Percentiles rank a stretch among this genome's conserved stretches.
Conservation (phyloP, 2,329 filamentous ascomycete species). For the Aspergillus latus region DNA sequence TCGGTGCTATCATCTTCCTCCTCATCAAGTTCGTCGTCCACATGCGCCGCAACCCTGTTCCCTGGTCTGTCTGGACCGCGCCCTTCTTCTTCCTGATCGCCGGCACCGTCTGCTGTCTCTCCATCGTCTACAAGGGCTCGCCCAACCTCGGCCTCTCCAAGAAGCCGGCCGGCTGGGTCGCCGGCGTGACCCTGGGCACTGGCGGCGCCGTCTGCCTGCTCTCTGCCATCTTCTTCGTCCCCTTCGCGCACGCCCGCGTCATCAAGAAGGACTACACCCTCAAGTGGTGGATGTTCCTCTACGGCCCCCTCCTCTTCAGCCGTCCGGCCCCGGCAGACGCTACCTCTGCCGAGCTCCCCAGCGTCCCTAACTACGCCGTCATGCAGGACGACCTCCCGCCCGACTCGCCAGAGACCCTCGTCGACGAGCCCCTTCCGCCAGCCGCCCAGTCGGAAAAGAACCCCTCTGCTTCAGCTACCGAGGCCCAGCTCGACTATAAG, state of each 20-base stretch:
- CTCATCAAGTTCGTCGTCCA: slow-evolving; percentile 72
- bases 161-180: slow-evolving; percentile 64
- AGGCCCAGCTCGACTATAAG: slow-evolving; percentile 61
- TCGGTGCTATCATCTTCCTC: slow-evolving; percentile 68
- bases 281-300: slow-evolving; percentile 62
- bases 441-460: slow-evolving; percentile 18
- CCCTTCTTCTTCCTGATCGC: slow-evolving; percentile 78
- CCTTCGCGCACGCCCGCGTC: slow-evolving; percentile 65
- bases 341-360: slow-evolving; percentile 61
- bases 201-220: slow-evolving; percentile 61
- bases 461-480: slow-evolving; percentile 26
- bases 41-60: slow-evolving; percentile 67
- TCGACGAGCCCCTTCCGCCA: slow-evolving; percentile 40
- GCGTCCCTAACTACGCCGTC: slow-evolving; percentile 77
- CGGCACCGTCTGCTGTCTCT: slow-evolving; percentile 71
- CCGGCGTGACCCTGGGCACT: slow-evolving; percentile 63
- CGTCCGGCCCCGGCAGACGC: slow-evolving; percentile 57
- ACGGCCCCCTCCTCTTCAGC: slow-evolving; percentile 64
- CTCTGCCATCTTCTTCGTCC: slow-evolving; percentile 70
- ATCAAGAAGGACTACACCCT: slow-evolving; percentile 67
- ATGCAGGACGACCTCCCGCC: slow-evolving; percentile 55
- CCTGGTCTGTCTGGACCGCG: slow-evolving; percentile 70
- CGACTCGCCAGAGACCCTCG: slow-evolving; percentile 24
- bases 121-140: slow-evolving; percentile 78
- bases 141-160: slow-evolving; percentile 65